Evolutionary conservation across 1,139 yeast genomes (phyloP), one percentile per base, ranked within the genome.

Genomic region (Torulaspora pretoriensis): DNA sequence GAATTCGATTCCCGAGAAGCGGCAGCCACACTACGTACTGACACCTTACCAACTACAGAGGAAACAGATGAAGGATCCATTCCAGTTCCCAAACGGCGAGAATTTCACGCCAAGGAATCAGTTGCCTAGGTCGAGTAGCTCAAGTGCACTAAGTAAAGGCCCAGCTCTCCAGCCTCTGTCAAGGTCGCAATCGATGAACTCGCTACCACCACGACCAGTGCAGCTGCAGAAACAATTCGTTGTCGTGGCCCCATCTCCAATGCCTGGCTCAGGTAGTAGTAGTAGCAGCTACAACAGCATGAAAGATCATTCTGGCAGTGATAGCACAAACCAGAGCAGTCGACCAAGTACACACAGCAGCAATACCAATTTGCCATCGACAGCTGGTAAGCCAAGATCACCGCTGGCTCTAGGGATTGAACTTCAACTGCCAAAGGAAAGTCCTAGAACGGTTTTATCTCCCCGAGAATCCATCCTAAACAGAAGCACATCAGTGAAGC

Each of bases 11-110:
- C 38, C 43, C 6, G 46, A 46, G 36, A 42, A 34, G 13, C 33
- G 41, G n/a, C 49, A 40, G 34, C 36, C 35, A 7, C 29, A 28
- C 13, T 24, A 40, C 9, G 32, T 39, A n/a, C 29, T 56, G 35
- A 54, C 64, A 1, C 61, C 64, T 12, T 60, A 52, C 42, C 63
- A 61, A 40, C 28, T 51, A 29, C 65, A 61, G 47, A 54, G 56
- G 39, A 48, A 45, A 23, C 59, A 54, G 38, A 62, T 62, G 67
- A 53, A 53, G 45, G 46, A 34, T 7, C 40, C 53, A 25, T 63
- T 62, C 33, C 54, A 47, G 35, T 63, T 63, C 40, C 59, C 63
- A 1, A 63, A 63, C 47, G 67, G 67, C 12, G 67, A 63, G 42
- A 52, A 42, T 19, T 63, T 62, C 34, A 60, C 63, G 3, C 67